A percentile compares a stretch with the other conserved stretches of the same genome.
Conservation (phyloP, 2,329 filamentous ascomycete species). For the Penicillium sp. region DNA sequence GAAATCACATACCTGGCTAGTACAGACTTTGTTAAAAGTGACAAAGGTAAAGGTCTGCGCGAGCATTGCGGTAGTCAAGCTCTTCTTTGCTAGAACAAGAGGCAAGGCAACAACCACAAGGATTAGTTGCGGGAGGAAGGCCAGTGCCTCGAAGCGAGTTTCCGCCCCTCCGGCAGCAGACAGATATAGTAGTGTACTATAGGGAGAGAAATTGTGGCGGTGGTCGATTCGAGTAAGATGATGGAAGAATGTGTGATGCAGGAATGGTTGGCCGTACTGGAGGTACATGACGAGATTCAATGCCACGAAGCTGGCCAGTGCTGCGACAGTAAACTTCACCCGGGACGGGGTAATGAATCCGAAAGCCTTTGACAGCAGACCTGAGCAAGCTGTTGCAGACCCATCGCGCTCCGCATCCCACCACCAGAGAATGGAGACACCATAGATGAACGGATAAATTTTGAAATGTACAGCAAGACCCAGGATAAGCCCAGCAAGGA, state of each 20-base stretch:
- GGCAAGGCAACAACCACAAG: conserved; percentile 77
- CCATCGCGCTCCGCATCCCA: conserved; percentile 33
- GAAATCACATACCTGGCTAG: conserved; percentile 71
- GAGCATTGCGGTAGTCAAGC: conserved; percentile 80
- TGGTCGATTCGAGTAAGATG: conserved; percentile 93
- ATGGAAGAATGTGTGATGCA: conserved; percentile 89
- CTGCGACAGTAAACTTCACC: conserved; percentile 51
- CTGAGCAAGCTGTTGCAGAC: neutral
- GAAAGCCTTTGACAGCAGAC: conserved; percentile 20
- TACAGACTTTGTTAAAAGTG: conserved; percentile 98
- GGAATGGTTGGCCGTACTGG: conserved; percentile 74
- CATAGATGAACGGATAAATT: conserved; percentile 98
- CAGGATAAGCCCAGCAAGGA: conserved; percentile 70
- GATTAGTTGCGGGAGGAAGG: conserved; percentile 84
- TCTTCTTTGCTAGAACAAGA: conserved; percentile 72
- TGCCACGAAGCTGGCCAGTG: conserved; percentile 68
- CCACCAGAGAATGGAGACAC: conserved; percentile 55
- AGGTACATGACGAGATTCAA: conserved; percentile 79
- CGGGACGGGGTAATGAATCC: conserved; percentile 43
- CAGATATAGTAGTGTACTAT: conserved; percentile 88
- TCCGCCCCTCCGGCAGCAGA: conserved; percentile 62
- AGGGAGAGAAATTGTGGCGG: conserved; percentile 96
- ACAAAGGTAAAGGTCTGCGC: conserved; percentile 97
- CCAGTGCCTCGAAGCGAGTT: conserved; percentile 67
- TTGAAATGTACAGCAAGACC: conserved; percentile 93